Percentiles rank a stretch among this genome's conserved stretches.
Evolutionary conservation across 805 yeast genomes (phyloP).

Genomic region (Candida ovalis): DNA sequence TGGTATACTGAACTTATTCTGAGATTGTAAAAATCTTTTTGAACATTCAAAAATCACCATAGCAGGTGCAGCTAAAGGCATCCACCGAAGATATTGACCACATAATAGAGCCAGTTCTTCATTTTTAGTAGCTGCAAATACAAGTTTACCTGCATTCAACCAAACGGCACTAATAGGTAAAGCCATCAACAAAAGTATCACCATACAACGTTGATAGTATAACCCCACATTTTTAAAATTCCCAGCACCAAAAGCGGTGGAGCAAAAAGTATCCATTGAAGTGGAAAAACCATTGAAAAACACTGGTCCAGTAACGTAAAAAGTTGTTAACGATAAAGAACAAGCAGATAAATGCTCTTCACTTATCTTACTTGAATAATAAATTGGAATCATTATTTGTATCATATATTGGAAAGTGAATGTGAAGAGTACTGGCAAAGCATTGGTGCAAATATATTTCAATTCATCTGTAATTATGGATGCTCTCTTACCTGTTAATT

Average conservation of each 20-base stretch:
- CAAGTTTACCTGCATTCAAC: slow-evolving; percentile 49
- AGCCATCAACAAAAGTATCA: slow-evolving; percentile 43
- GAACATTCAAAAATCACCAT: slow-evolving; percentile 64
- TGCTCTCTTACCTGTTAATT: neutral
- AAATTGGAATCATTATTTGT: slow-evolving; percentile 69
- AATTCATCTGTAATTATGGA: slow-evolving; percentile 19
- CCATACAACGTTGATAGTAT: slow-evolving; percentile 60
- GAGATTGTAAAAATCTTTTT: slow-evolving; percentile 70
- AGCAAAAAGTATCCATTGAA: slow-evolving; percentile 70
- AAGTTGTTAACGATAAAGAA: slow-evolving; percentile 68
- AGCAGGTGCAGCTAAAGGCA: slow-evolving; percentile 64
- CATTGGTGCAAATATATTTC: slow-evolving; percentile 32
- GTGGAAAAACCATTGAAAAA: slow-evolving; percentile 72
- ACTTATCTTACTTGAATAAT: slow-evolving; percentile 67
- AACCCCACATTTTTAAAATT: slow-evolving; percentile 62
- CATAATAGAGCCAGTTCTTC: slow-evolving; percentile 44
- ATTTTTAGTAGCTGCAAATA: slow-evolving; percentile 40
- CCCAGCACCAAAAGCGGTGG: slow-evolving; percentile 69
- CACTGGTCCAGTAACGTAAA: slow-evolving; percentile 69
- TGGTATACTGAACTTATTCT: slow-evolving; percentile 72
- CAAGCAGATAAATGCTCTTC: slow-evolving; percentile 66
- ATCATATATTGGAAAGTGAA: slow-evolving; percentile 65
- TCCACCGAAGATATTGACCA: slow-evolving; percentile 45
- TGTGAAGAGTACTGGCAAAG: slow-evolving; percentile 60
- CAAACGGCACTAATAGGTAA: slow-evolving; percentile 58